phyloP scores from a whole-genome alignment of 768 basidiomycete genomes.

The Pholiota conissans region DNA sequence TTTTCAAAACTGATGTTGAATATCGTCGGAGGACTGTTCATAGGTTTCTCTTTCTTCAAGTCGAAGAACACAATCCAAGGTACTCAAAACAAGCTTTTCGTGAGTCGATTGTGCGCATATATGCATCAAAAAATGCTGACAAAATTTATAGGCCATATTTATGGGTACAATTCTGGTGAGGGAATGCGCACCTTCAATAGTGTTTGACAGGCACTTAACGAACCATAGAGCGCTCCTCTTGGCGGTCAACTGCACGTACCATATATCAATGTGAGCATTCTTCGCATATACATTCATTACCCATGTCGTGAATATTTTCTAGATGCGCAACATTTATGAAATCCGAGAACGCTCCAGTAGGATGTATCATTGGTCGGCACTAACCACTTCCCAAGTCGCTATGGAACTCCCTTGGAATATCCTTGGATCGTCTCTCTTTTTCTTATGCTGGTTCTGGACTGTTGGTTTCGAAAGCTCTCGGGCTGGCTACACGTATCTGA shows the following conservation, averaged over 20 bases:
- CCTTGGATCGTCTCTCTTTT: slow-evolving; percentile 58
- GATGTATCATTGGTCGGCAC: slow-evolving; percentile 67
- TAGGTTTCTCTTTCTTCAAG: slow-evolving; percentile 67
- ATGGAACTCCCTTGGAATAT: slow-evolving; percentile 70
- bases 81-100: slow-evolving; percentile 67
- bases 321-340: slow-evolving; percentile 63
- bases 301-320: neutral
- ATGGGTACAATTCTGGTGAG: slow-evolving; percentile 50
- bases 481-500: slow-evolving; percentile 59
- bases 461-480: slow-evolving; percentile 57
- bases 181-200: slow-evolving; percentile 11
- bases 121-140: neutral
- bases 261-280: slow-evolving; percentile 42
- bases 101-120: slow-evolving; percentile 39
- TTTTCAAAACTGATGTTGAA: slow-evolving; percentile 59
- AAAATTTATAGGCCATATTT: slow-evolving; percentile 45
- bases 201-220: neutral
- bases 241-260: slow-evolving; percentile 65
- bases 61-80: slow-evolving; percentile 53
- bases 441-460: slow-evolving; percentile 75
- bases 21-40: slow-evolving; percentile 53
- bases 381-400: slow-evolving; percentile 54
- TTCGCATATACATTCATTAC: neutral
- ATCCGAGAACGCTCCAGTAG: slow-evolving; percentile 65
- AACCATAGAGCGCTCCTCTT: slow-evolving; percentile 43